Evolutionary conservation across 192 early-diverging fungal species (phyloP).

Genomic region (Cladochytrium replicatum): DNA sequence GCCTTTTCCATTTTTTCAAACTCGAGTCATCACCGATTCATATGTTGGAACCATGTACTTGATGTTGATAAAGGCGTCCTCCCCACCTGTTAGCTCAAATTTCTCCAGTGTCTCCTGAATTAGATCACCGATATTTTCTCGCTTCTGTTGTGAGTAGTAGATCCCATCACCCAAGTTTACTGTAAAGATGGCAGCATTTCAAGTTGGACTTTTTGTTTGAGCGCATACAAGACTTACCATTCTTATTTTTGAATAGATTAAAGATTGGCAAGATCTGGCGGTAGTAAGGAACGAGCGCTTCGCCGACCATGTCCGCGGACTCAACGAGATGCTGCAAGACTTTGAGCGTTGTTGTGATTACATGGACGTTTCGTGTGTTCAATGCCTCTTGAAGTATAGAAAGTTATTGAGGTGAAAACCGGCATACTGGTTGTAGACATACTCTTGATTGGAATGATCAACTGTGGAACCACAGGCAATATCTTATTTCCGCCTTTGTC

Average conservation of each 20-base stretch:
- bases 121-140: conserved; percentile 56
- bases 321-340: conserved; percentile 54
- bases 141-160: conserved; percentile 56
- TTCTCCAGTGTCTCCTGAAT: conserved; percentile 57
- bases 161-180: conserved; percentile 56
- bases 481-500: conserved; percentile 54
- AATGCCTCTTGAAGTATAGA: conserved; percentile 38
- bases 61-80: conserved; percentile 62
- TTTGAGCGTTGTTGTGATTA: conserved; percentile 51
- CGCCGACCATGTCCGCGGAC: conserved; percentile 54
- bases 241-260: conserved; percentile 56
- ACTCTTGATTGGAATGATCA: conserved; percentile 61
- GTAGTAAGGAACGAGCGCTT: conserved; percentile 54
- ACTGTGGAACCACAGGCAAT: conserved; percentile 50
- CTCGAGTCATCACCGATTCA: conserved; percentile 20
- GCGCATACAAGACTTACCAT: conserved; percentile 28
- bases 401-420: neutral
- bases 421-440: neutral
- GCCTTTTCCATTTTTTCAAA: conserved; percentile 8
- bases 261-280: conserved; percentile 53
- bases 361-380: conserved; percentile 55
- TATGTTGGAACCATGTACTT: conserved; percentile 52
- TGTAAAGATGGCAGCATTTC: conserved; percentile 11
- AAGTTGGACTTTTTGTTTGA: neutral
- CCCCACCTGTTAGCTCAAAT: conserved; percentile 53